These are phyloP conservation scores for Thuidium tamariscinum DNA, from an alignment of 225 moss, liverwort and hornwort species.

Conservation along the genomic window DNA sequence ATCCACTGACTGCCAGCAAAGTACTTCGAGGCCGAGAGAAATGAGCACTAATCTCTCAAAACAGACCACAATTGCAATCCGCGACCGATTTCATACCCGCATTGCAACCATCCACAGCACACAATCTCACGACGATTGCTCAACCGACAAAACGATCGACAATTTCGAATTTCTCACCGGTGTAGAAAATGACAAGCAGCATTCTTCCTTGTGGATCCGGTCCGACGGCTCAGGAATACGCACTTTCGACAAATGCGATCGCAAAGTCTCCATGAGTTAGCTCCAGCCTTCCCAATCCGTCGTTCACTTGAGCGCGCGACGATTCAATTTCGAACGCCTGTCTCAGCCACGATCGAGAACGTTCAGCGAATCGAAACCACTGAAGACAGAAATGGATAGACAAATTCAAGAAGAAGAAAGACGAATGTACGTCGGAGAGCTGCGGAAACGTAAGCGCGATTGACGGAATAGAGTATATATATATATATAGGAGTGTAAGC, in stretches of 20 bases:
- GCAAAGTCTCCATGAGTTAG: slow-evolving; percentile 59
- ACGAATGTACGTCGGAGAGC: not conserved
- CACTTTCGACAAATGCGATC: slow-evolving; percentile 59
- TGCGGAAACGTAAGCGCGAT: not conserved
- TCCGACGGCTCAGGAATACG: slow-evolving; percentile 76
- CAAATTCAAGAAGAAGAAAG: not conserved
- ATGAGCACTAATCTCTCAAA: not conserved
- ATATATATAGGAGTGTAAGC: not conserved
- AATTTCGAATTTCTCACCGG: slow-evolving; percentile 40
- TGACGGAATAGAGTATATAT: no score
- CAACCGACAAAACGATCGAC: not conserved
- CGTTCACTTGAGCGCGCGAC: not conserved
- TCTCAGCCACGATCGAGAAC: not conserved
- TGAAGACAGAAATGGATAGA: not conserved
- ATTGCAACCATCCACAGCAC: not conserved
- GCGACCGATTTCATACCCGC: not conserved
- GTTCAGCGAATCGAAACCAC: not conserved
- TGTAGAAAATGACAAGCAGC: slow-evolving; percentile 85
- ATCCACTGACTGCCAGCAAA: not conserved
- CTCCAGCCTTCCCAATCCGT: not conserved
- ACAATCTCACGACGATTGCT: not conserved
- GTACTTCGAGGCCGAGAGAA: not conserved
- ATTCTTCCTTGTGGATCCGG: slow-evolving; percentile 91
- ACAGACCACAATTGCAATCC: not conserved
- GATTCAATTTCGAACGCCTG: not conserved